Percentiles rank a stretch among this genome's conserved stretches.
Conservation (phyloP, 345 rosid genomes). For the Arabidopsis arenosa region DNA sequence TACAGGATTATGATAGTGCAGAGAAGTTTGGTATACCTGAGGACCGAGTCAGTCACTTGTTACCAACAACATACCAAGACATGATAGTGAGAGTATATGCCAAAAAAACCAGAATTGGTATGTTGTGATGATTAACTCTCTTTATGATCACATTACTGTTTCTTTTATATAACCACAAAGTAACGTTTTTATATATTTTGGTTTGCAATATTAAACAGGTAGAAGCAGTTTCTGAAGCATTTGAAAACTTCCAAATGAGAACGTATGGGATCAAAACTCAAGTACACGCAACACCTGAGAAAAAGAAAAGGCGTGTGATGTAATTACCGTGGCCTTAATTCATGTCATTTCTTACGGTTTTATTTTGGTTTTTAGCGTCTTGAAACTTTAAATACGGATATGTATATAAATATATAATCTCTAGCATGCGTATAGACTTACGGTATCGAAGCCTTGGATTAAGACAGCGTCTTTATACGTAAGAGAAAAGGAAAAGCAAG, state of each 20-base stretch:
- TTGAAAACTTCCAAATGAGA: constrained; percentile 88
- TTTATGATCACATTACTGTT: not conserved
- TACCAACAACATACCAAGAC: constrained; percentile 83
- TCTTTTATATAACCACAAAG: not conserved
- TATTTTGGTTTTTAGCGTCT: not conserved
- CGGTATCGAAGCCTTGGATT: constrained; percentile 3
- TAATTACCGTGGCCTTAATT: not conserved
- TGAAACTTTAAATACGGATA: constrained; percentile 19
- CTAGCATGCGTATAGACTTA: constrained; percentile 10
- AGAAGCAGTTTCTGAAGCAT: constrained; percentile 80
- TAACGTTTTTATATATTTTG: constrained; percentile 7
- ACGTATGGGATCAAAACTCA: constrained; percentile 89
- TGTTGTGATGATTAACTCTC: constrained; percentile 41
- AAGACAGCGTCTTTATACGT: not conserved
- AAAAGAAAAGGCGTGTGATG: constrained; percentile 69
- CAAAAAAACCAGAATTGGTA: constrained; percentile 85
- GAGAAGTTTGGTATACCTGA: constrained; percentile 80
- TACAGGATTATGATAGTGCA: constrained; percentile 80
- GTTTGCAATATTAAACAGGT: constrained; percentile 54
- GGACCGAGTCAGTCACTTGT: constrained; percentile 82
- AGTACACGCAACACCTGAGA: constrained; percentile 88
- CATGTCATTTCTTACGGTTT: not conserved
- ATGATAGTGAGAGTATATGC: constrained; percentile 94
- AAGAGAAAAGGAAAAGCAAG: not conserved
- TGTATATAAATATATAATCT: constrained; percentile 25